Percentiles rank a stretch among this genome's conserved stretches.
These are phyloP conservation scores for Singerocomus inundabilis DNA, from an alignment of 1,284 basidiomycete genomes.

Conservation along the genomic window DNA sequence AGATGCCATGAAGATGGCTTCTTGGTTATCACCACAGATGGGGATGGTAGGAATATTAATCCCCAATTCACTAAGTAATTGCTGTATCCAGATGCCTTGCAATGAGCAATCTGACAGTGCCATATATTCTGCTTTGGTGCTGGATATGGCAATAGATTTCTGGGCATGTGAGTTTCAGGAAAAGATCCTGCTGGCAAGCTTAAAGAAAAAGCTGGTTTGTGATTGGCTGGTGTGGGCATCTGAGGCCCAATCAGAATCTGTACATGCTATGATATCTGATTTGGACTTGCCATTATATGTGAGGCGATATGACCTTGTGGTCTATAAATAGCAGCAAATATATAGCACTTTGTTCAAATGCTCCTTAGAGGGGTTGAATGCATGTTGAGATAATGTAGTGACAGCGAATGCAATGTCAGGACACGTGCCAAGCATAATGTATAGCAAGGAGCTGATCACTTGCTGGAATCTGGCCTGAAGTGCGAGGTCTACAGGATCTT, in stretches of 20 bases:
- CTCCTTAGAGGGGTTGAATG: neutral
- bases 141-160: neutral
- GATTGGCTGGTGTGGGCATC: slow-evolving; percentile 10
- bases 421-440: neutral
- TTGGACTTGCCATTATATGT: neutral
- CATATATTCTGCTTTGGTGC: too few relatives aligned
- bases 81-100: slow-evolving; percentile 26
- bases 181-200: neutral
- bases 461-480: neutral
- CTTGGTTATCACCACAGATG: slow-evolving; percentile 38
- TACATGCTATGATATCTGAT: slow-evolving; percentile 6
- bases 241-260: slow-evolving; percentile 32
- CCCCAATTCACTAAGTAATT: slow-evolving; percentile 25
- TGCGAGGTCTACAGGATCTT: neutral
- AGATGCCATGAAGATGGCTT: slow-evolving; percentile 32
- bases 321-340: slow-evolving; percentile 27
- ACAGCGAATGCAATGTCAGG: neutral
- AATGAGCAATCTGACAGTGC: neutral
- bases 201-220: slow-evolving; percentile 16
- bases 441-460: slow-evolving; percentile 4
- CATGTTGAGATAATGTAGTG: neutral
- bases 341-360: slow-evolving; percentile 11
- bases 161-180: neutral
- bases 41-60: slow-evolving; percentile 2
- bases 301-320: neutral